A percentile compares a stretch with the other conserved stretches of the same genome.
These are phyloP conservation scores for Suillus occidentalis DNA, from an alignment of 768 basidiomycete genomes.

Conservation along the genomic window DNA sequence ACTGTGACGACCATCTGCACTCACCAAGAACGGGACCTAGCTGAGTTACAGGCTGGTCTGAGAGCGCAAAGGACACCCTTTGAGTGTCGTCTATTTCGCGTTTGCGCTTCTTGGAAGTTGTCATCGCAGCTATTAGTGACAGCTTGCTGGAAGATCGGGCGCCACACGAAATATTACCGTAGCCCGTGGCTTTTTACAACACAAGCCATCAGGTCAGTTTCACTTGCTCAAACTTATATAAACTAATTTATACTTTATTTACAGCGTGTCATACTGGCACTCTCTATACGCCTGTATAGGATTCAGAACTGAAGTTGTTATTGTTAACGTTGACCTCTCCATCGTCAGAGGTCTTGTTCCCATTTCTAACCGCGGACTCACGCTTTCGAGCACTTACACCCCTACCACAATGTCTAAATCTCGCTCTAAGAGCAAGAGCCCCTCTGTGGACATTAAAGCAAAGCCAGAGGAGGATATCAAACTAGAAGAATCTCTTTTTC, in stretches of 20 bases:
- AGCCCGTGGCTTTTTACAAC: conserved; percentile 16
- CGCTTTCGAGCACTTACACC: conserved; percentile 12
- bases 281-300: conserved; percentile 15
- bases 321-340: conserved; percentile 19
- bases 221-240: background rate
- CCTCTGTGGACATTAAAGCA: conserved; percentile 16
- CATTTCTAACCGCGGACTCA: conserved; percentile 15
- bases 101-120: conserved; percentile 50
- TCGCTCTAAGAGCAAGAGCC: conserved; percentile 30
- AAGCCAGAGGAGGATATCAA: conserved; percentile 21
- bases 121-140: conserved; percentile 20
- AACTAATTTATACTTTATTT: conserved; percentile 5
- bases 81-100: conserved; percentile 37
- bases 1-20: conserved; percentile 32
- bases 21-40: conserved; percentile 55
- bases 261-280: conserved; percentile 14
- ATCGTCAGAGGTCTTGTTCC: conserved; percentile 17
- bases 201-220: conserved; percentile 14
- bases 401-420: conserved; percentile 31
- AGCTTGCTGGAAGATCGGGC: conserved; percentile 12
- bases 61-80: conserved; percentile 38
- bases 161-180: background rate
- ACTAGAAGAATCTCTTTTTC: conserved; percentile 12
- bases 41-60: conserved; percentile 34
- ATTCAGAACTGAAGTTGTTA: conserved; percentile 17